Percentiles rank a stretch among this genome's conserved stretches.
Evolutionary conservation across 2,329 filamentous ascomycete species (phyloP).

Genomic region (Fusarium coicis): DNA sequence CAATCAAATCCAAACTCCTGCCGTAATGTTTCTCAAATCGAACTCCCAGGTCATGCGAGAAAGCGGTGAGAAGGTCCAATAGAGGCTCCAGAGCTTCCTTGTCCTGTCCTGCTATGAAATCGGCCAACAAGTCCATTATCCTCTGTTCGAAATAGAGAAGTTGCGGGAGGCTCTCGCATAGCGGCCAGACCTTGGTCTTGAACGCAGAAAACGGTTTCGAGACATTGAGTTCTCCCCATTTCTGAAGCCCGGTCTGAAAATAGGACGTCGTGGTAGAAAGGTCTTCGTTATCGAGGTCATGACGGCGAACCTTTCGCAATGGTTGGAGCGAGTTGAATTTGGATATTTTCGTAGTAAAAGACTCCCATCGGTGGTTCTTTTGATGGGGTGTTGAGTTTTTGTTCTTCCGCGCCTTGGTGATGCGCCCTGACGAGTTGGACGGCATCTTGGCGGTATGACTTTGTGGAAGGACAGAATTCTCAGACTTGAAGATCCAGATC

Average conservation of each 20-base stretch:
- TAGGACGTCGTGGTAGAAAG: slow-evolving; percentile 83
- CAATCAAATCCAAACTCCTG: slow-evolving; percentile 77
- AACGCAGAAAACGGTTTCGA: slow-evolving; percentile 84
- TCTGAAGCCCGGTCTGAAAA: slow-evolving; percentile 82
- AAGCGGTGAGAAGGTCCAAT: slow-evolving; percentile 86
- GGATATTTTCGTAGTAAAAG: slow-evolving; percentile 88
- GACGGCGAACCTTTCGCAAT: slow-evolving; percentile 85
- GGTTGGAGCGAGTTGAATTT: slow-evolving; percentile 92
- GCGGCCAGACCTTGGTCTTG: slow-evolving; percentile 75
- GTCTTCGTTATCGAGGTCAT: slow-evolving; percentile 84
- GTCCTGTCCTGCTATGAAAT: slow-evolving; percentile 82
- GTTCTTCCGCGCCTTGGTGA: slow-evolving; percentile 74
- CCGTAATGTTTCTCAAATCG: slow-evolving; percentile 91
- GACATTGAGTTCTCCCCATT: slow-evolving; percentile 93
- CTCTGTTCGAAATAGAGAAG: slow-evolving; percentile 89
- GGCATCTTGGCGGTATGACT: slow-evolving; percentile 63
- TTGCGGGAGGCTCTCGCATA: slow-evolving; percentile 91
- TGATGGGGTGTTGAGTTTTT: slow-evolving; percentile 78
- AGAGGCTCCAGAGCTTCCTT: slow-evolving; percentile 85
- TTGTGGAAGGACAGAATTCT: slow-evolving; percentile 38
- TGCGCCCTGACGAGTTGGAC: slow-evolving; percentile 71
- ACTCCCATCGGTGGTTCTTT: slow-evolving; percentile 89
- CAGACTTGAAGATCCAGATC: slow-evolving; percentile 29
- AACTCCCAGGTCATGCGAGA: slow-evolving; percentile 91
- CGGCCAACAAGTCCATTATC: slow-evolving; percentile 81